Conservation (phyloP, 352 stramenopile species). For the Blastocystis sp. region DNA sequence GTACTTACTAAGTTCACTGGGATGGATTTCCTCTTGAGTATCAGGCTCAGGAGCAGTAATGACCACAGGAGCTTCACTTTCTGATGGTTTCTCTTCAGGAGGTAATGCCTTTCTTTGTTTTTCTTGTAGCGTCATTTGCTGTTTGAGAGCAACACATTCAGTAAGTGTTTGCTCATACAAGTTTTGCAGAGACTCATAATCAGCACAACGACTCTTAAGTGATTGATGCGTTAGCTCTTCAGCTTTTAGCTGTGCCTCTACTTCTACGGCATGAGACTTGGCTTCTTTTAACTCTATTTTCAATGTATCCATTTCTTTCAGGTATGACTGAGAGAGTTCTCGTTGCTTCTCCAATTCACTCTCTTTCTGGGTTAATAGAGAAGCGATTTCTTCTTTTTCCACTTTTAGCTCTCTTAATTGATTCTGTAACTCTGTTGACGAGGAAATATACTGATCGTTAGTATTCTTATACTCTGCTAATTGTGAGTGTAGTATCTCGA, state of each 20-base stretch:
- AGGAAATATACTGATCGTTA: not conserved
- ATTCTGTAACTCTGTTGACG: not conserved
- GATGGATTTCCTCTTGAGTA: not conserved
- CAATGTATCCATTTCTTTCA: not conserved
- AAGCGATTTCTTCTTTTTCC: not conserved
- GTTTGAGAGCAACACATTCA: not conserved
- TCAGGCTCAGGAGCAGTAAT: not conserved
- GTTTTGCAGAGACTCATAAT: not conserved
- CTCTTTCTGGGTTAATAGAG: not conserved
- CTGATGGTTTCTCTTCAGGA: not conserved
- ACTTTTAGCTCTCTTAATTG: not conserved
- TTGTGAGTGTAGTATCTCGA: no score
- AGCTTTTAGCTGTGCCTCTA: not conserved
- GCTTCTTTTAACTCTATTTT: not conserved
- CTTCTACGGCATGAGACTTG: not conserved
- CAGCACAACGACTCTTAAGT: not conserved
- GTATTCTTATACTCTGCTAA: not conserved
- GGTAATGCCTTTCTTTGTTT: not conserved
- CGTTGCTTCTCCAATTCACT: not conserved
- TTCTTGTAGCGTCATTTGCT: not conserved
- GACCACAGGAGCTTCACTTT: not conserved
- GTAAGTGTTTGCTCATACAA: not conserved
- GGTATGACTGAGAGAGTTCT: not conserved
- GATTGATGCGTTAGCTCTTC: not conserved
- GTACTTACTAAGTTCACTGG: not conserved